Base-by-base conservation (phyloP, 2,329 filamentous ascomycete species). In the Colletotrichum trifolii region DNA sequence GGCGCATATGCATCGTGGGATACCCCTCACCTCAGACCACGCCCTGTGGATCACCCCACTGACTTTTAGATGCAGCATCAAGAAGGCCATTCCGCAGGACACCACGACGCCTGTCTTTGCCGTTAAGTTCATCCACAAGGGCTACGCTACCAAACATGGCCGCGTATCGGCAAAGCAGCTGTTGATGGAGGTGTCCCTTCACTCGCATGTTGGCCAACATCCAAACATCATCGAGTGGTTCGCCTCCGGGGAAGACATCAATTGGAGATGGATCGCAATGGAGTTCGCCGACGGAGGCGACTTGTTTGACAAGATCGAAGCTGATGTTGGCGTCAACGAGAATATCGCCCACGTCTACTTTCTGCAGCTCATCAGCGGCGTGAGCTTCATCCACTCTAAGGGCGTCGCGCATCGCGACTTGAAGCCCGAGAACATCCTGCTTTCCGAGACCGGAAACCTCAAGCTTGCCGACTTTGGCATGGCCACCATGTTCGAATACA, bases 251-350 rank as follows among this genome's bases (percentile, higher is more conserved):
- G 93, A 97, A 76, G 94, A 99, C 75, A 73, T 84, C 0, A 81
- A 90, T 15, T 99, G 96, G 95, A 88, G 92, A 71, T 99, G 96
- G 96, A 97, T 99, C 71, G 95, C 94, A 43, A 97, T 99, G 94
- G 96, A 99, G 78, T 91, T 93, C 70, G 96, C 96, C 49, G 93
- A 96, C 72, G 96, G 96, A 46, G 96, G 96, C 10, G 96, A 99
- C 75, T 84, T 99, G 8, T 99, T 99, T 77, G 96, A 99, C 87
- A 99, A 99, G 83, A 98, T 99, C 71, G 96, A 99, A 80, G 94
- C 96, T 15, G 96, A 99, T 77, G 92, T 95, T 48, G 96, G 96
- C 52, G 93, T 98, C n/a, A 88, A 91, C 7, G 89, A 97, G 76
- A 93, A 98, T 75, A 93, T 99, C 74, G 95, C 96, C 39, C 96